These are phyloP conservation scores for Chaetoceros muelleri DNA, from an alignment of 108 stramenopile species.

Conservation along the genomic window DNA sequence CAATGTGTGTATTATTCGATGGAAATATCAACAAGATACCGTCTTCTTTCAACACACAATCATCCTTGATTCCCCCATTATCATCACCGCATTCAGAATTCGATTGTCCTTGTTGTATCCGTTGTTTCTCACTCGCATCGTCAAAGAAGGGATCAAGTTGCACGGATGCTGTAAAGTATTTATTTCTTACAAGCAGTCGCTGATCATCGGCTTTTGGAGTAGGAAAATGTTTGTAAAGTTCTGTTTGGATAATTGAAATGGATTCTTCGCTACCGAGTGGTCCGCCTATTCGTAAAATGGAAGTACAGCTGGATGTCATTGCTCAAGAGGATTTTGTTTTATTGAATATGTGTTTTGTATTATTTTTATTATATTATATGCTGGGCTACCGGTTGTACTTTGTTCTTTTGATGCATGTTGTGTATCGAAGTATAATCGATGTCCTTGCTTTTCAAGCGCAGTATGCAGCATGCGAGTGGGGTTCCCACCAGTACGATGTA, in stretches of 20 bases:
- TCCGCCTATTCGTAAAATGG: neutral
- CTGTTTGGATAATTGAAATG: neutral
- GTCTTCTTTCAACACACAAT: constrained; percentile 40
- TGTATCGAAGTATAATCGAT: neutral
- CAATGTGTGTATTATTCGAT: constrained; percentile 31
- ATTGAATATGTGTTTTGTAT: too few species aligned
- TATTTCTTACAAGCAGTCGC: neutral
- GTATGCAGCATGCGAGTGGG: neutral
- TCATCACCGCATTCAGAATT: constrained; percentile 3
- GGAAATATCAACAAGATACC: constrained; percentile 66
- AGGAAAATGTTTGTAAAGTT: neutral
- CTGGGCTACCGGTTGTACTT: too few species aligned
- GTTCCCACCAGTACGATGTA: too few species aligned
- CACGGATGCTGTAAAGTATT: neutral
- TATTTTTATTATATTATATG: too few species aligned
- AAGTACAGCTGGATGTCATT: too few species aligned
- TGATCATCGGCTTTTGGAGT: neutral
- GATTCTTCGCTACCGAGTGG: neutral
- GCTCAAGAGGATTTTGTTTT: too few species aligned
- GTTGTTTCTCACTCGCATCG: neutral
- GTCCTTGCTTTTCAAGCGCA: neutral
- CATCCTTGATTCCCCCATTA: neutral
- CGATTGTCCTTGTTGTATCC: neutral
- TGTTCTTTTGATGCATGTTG: neutral
- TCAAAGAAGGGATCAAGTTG: neutral